Percentiles rank a stretch among this genome's conserved stretches.
Conservation (phyloP, 257 asterid species). For the Nicotiana attenuata region DNA sequence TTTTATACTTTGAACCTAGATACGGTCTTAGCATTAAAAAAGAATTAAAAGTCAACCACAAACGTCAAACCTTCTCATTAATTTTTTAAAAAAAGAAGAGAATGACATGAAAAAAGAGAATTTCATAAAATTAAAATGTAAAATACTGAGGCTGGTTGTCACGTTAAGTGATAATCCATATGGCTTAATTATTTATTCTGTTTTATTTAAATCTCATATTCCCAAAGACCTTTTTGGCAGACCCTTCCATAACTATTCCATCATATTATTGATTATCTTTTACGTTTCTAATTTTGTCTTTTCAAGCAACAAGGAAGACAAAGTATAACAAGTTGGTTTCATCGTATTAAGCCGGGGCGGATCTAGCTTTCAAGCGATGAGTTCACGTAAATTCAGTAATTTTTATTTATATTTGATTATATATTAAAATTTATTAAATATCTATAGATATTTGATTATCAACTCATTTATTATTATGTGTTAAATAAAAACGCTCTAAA, state of each 20-base stretch:
- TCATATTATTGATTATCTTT: background rate
- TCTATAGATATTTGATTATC: no score
- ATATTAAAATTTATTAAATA: no score
- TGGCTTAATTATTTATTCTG: background rate
- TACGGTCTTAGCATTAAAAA: background rate
- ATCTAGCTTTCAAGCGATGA: no score
- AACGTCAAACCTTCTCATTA: background rate
- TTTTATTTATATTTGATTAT: no score
- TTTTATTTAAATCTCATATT: background rate
- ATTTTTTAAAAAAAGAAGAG: background rate
- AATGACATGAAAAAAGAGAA: background rate
- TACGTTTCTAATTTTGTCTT: background rate
- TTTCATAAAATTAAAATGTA: background rate
- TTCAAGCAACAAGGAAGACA: background rate
- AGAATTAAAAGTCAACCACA: background rate
- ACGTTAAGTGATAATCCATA: background rate
- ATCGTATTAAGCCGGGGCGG: no score
- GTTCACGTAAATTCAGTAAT: no score
- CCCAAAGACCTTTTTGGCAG: background rate
- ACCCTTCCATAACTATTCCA: background rate
- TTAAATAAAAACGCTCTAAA: no score
- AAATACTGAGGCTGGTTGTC: background rate
- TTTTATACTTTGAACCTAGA: background rate
- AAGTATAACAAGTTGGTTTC: background rate
- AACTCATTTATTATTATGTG: no score